phyloP scores from a whole-genome alignment of 2,329 filamentous ascomycete species.

The Graphilbum fragrans region DNA sequence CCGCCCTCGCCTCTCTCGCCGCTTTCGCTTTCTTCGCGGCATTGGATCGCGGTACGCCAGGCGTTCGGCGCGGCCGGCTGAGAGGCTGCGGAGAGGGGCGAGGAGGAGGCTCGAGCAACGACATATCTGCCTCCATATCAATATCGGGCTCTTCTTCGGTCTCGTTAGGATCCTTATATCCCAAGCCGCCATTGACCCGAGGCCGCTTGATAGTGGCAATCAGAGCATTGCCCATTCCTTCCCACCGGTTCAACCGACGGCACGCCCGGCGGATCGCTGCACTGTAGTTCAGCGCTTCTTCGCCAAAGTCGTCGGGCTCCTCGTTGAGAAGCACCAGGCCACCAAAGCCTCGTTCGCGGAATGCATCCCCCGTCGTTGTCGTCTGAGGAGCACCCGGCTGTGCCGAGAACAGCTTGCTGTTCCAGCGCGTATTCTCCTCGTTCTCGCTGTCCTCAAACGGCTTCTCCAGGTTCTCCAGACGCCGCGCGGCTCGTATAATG shows the following conservation, averaged over 20 bases:
- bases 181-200: slow-evolving; percentile 12
- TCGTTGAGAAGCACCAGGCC: slow-evolving; percentile 49
- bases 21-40: slow-evolving; percentile 4
- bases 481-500: slow-evolving; percentile 53
- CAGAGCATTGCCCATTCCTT: slow-evolving; percentile 29
- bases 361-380: slow-evolving; percentile 19
- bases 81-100: not conserved
- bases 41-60: too few species aligned
- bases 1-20: not conserved
- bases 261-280: slow-evolving; percentile 51
- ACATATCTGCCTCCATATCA: slow-evolving; percentile 13
- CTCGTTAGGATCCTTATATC: slow-evolving; percentile 18
- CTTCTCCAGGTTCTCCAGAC: slow-evolving; percentile 43
- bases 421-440: slow-evolving; percentile 29
- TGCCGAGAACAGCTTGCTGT: slow-evolving; percentile 12
- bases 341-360: slow-evolving; percentile 46
- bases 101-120: not conserved
- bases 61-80: slow-evolving; percentile 1
- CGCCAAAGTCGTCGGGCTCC: slow-evolving; percentile 64
- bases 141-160: slow-evolving; percentile 17
- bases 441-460: slow-evolving; percentile 52
- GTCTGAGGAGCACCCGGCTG: slow-evolving; percentile 8
- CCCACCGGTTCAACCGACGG: slow-evolving; percentile 61
- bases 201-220: slow-evolving; percentile 32
- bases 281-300: slow-evolving; percentile 56